Conservation (phyloP, 257 asterid genomes). For the Plantago ovata region DNA sequence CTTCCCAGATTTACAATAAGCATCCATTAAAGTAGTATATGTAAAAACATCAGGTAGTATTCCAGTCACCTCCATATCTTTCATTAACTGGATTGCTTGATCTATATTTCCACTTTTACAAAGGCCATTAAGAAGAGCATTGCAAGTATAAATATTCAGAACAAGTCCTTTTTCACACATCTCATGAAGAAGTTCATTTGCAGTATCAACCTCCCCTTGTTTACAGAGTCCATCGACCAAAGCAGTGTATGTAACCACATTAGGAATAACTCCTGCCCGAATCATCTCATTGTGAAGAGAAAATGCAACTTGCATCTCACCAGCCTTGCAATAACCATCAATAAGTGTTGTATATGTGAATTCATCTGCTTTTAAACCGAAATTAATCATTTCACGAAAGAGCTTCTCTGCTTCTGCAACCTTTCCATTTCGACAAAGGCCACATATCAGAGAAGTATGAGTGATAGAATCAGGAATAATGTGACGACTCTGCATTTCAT, state of each 20-base stretch:
- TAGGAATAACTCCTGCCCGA: slow-evolving; percentile 53
- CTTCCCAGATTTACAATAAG: slow-evolving; percentile 81
- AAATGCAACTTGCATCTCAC: slow-evolving; percentile 64
- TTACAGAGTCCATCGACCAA: slow-evolving; percentile 94
- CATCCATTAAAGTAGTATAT: slow-evolving; percentile 86
- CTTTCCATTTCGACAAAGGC: slow-evolving; percentile 64
- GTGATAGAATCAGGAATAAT: slow-evolving; percentile 61
- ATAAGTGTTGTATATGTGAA: slow-evolving; percentile 80
- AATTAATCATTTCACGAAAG: slow-evolving; percentile 60
- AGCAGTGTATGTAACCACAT: slow-evolving; percentile 84
- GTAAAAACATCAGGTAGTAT: slow-evolving; percentile 67
- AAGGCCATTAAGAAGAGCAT: slow-evolving; percentile 75
- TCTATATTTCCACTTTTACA: slow-evolving; percentile 77
- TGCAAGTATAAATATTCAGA: slow-evolving; percentile 69
- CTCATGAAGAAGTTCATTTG: slow-evolving; percentile 76
- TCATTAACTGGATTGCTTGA: slow-evolving; percentile 57
- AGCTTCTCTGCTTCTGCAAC: slow-evolving; percentile 63
- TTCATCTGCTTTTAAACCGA: slow-evolving; percentile 70
- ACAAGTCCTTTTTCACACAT: slow-evolving; percentile 70
- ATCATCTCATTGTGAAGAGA: slow-evolving; percentile 87
- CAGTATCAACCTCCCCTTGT: slow-evolving; percentile 75
- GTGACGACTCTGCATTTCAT: slow-evolving; percentile 59
- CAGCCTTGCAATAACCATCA: slow-evolving; percentile 81
- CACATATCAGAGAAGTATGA: slow-evolving; percentile 68
- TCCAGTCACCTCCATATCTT: slow-evolving; percentile 73